These are phyloP conservation scores for Trypethelium eluteriae DNA, from an alignment of 495 filamentous ascomycete species.

Conservation along the genomic window DNA sequence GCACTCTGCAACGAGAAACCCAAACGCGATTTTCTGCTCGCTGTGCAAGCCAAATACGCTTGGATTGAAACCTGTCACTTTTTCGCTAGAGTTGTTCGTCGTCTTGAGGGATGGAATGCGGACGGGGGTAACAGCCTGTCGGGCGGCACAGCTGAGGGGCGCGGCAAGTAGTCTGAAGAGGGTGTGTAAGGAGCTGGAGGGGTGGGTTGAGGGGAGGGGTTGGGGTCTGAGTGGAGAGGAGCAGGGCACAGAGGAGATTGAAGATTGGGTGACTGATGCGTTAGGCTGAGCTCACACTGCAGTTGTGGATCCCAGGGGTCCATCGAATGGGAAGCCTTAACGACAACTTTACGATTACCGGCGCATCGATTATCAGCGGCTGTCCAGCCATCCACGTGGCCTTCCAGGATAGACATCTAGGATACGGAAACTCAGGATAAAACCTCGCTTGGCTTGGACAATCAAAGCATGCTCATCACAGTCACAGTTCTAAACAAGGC, in stretches of 20 bases:
- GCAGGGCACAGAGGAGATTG: constrained; percentile 2
- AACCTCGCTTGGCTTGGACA: no score
- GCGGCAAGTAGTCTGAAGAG: constrained; percentile 77
- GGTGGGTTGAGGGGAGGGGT: constrained; percentile 49
- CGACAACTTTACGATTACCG: not conserved
- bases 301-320: not conserved
- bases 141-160: constrained; percentile 80
- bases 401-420: not conserved
- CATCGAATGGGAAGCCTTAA: not conserved
- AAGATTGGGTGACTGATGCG: not conserved
- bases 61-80: constrained; percentile 65
- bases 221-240: constrained; percentile 64
- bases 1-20: not conserved
- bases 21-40: not conserved
- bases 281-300: not conserved
- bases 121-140: constrained; percentile 57
- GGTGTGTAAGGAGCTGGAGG: constrained; percentile 66
- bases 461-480: no score
- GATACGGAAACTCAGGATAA: no score
- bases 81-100: constrained; percentile 76
- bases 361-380: not conserved
- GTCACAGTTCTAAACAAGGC: no score
- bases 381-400: not conserved
- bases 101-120: constrained; percentile 66
- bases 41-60: constrained; percentile 50